Percentiles rank a stretch among this genome's conserved stretches.
Evolutionary conservation across 2,329 filamentous ascomycete genomes (phyloP).

Genomic region (Ceratocystis eucalypticola): DNA sequence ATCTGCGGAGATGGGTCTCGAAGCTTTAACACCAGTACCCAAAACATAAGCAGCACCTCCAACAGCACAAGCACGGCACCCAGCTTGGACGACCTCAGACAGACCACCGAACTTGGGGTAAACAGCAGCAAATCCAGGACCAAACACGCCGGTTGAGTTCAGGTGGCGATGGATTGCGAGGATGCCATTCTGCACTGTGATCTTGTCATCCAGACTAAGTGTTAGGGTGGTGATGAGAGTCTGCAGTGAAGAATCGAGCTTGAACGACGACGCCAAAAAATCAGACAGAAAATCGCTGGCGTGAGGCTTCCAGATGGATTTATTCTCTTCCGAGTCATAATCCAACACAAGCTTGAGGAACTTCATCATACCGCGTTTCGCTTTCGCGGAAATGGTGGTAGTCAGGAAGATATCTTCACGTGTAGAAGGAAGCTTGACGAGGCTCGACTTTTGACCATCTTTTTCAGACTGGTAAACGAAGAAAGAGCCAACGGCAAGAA

Average conservation of each 20-base stretch:
- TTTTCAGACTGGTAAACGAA: conserved; percentile 51
- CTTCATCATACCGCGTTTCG: conserved; percentile 83
- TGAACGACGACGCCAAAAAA: conserved; percentile 50
- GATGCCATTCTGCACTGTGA: conserved; percentile 53
- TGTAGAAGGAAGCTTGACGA: conserved; percentile 70
- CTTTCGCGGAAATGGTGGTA: conserved; percentile 57
- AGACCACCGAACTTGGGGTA: conserved; percentile 87
- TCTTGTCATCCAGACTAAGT: conserved; percentile 51
- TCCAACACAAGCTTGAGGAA: conserved; percentile 79
- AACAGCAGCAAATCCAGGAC: conserved; percentile 76
- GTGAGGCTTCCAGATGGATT: conserved; percentile 44
- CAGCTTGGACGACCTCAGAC: conserved; percentile 81
- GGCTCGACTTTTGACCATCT: conserved; percentile 25
- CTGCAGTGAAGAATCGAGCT: conserved; percentile 54
- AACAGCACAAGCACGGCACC: conserved; percentile 78
- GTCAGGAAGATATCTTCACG: conserved; percentile 85
- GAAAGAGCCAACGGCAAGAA: conserved; percentile 84
- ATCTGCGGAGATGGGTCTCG: conserved; percentile 18
- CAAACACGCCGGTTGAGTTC: conserved; percentile 74
- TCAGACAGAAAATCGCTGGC: conserved; percentile 41
- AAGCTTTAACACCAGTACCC: conserved; percentile 47
- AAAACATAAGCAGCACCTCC: conserved; percentile 86
- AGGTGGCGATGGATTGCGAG: conserved; percentile 65
- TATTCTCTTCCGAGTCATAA: conserved; percentile 45
- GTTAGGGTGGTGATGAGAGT: conserved; percentile 54